These are phyloP conservation scores for Aspergillus phoenicis DNA, from an alignment of 2,329 filamentous ascomycete genomes.

Conservation along the genomic window DNA sequence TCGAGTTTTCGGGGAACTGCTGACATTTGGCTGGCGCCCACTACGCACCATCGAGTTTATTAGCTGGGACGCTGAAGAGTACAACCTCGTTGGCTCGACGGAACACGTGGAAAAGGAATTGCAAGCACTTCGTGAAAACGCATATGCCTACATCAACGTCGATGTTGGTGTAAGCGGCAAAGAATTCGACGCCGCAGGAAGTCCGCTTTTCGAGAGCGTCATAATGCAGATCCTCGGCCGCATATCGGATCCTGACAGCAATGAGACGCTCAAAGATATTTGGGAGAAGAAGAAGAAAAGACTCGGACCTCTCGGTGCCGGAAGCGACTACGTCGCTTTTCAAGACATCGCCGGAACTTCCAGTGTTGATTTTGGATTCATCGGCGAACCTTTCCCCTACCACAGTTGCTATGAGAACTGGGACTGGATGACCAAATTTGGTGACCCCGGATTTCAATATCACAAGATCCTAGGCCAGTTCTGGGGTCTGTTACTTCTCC, in stretches of 20 bases:
- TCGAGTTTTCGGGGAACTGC: constrained; percentile 78
- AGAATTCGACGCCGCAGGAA: constrained; percentile 75
- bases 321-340: constrained; percentile 85
- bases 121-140: constrained; percentile 70
- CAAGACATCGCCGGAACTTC: constrained; percentile 88
- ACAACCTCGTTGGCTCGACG: constrained; percentile 90
- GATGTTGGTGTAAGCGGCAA: constrained; percentile 77
- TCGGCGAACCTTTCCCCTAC: constrained; percentile 67
- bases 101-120: constrained; percentile 90
- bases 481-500: constrained; percentile 78
- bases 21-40: constrained; percentile 79
- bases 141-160: constrained; percentile 87
- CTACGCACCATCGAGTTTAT: constrained; percentile 95
- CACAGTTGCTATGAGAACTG: constrained; percentile 89
- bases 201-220: constrained; percentile 74
- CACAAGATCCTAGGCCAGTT: constrained; percentile 79
- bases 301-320: constrained; percentile 71
- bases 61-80: constrained; percentile 93
- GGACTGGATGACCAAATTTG: constrained; percentile 77
- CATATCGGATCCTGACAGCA: constrained; percentile 70
- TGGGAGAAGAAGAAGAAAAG: constrained; percentile 67
- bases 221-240: constrained; percentile 74
- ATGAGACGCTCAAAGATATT: constrained; percentile 70
- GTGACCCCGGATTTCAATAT: constrained; percentile 81
- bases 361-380: constrained; percentile 81